Base-by-base conservation (phyloP, 805 yeast species). In the Monosporozyma siamensis region DNA sequence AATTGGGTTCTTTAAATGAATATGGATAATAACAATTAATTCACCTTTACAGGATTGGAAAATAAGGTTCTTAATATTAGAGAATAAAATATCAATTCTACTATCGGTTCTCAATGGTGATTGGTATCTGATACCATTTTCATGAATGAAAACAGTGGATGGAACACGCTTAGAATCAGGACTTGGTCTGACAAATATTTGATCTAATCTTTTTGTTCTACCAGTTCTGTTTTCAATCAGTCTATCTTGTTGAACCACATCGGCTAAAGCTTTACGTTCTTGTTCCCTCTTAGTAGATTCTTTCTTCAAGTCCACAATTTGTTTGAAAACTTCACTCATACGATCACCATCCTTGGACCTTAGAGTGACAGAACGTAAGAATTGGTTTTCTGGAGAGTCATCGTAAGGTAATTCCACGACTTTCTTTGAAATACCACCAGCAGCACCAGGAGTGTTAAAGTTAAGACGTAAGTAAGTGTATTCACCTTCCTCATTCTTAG, bases 41-140 rank as follows among this genome's bases (percentile, higher is more conserved):
- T 92, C 98, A 49, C 92, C 95, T 58, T 89, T 89, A 58, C 92
- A 86, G 6, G 98, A 94, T 68, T 92, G 97, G 73, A 88, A 92
- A 55, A 92, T 87, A 53, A 92, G 66, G 61, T 92, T 95, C 62
- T 89, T 87, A 55, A 92, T 86, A 65, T 92, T 92, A 43, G 86
- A 77, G 62, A 88, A 92, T 49, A 90, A 66, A 23, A 92, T 75
- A 65, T 92, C 97, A 48, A 92, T 82, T 57, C 77, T 76, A 53
- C 87, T 94, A 55, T 90, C 97, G 14, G 80, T 71, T 56, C 89
- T 77, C 49, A 86, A 72, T 11, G 92, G 81, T 1, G 95, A 82
- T 59, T 86, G 95, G 63, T 89, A 92, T 54, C 97, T 75, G 49
- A 92, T 75, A 77, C 98, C 98, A 63, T 90, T 92, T 61, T 87